Evolutionary conservation across 2,329 filamentous ascomycete genomes (phyloP), one percentile per base, ranked within the genome.

Genomic region (Ceratocystiopsis minuta): DNA sequence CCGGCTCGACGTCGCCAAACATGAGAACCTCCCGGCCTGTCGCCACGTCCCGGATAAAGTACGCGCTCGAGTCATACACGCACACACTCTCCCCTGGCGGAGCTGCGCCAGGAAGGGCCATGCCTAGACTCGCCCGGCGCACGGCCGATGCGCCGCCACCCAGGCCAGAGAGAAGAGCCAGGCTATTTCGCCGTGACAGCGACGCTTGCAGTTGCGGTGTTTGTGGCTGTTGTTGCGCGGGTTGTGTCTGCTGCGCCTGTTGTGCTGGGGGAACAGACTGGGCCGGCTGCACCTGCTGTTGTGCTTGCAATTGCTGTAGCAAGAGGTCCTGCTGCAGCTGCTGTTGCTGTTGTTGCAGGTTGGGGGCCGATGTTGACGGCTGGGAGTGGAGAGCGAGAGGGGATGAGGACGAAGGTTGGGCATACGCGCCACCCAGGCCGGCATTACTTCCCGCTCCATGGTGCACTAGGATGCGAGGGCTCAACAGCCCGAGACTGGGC

Each of bases 1-100:
- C 90, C 1, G 90, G 86, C 55, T 98, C 90, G 34, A 96, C 83
- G 50, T 98, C 90, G 16, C 90, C 90, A 55, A 95, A 96, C 39
- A 98, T 82, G 45, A 98, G 72, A 3, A 96, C 73, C 59, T 98
- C 88, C 31, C 71, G 70, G 2, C 73, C 71, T 0, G 75, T 80
- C 1, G 62, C 56, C 32, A 78, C 65, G 45, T 90, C 81, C 34
- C 84, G 80, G 49, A 98, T 81, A 58, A 98, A 96, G 59, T 87
- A 96, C 0, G 85, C 88, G 16, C 86, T 90, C 48, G 84, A 93
- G 56, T 95, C 85, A 46, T 84, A 80, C 1, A 86, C 80, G 51
- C 79, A 86, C 32, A 69, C 54, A 16, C 60, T 63, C 43, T 75
- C 69, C 40, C 56, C 58, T n/a, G 58, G 34, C 7, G 43, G 20